Conservation (phyloP, 2,329 filamentous ascomycete genomes). For the Sporothrix variecibatus region DNA sequence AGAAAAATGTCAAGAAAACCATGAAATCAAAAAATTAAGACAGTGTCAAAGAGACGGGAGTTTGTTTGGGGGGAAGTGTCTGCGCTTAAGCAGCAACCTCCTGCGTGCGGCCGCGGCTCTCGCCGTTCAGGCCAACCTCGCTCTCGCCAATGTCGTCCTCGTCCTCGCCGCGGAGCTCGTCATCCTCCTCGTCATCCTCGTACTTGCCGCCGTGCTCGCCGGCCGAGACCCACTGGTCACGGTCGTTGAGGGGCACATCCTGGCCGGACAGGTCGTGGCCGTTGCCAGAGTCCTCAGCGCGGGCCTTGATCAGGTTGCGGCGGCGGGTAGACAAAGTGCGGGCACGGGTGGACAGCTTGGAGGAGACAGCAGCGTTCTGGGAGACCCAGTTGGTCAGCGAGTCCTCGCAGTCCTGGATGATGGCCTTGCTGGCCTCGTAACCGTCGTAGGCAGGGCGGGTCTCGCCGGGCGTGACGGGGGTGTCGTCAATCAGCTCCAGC, state of each 20-base stretch:
- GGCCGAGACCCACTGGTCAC: conserved; percentile 83
- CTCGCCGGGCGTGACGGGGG: conserved; percentile 94
- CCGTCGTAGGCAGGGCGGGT: conserved; percentile 95
- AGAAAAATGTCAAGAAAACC: background rate
- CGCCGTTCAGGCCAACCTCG: conserved; percentile 56
- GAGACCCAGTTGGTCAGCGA: conserved; percentile 95
- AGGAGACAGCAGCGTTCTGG: conserved; percentile 82
- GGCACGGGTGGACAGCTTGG: conserved; percentile 83
- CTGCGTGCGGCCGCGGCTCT: conserved; percentile 58
- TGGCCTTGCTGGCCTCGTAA: conserved; percentile 97
- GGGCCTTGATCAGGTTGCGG: conserved; percentile 67
- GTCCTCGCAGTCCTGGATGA: conserved; percentile 99
- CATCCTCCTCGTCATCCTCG: conserved; percentile 63
- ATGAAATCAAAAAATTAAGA: too few species aligned
- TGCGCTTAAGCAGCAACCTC: conserved; percentile 50
- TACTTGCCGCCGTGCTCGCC: conserved; percentile 63
- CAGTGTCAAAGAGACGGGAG: background rate
- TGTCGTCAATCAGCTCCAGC: conserved; percentile 95
- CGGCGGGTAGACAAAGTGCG: conserved; percentile 86
- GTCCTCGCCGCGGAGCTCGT: conserved; percentile 37
- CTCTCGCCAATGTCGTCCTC: conserved; percentile 45
- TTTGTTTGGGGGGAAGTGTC: too few species aligned
- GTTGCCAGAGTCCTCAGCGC: conserved; percentile 70
- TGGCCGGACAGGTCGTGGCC: conserved; percentile 82
- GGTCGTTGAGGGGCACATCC: conserved; percentile 74